Evolutionary conservation across 2,329 filamentous ascomycete genomes (phyloP).

Genomic region (Penicillium aurantiogriseum): DNA sequence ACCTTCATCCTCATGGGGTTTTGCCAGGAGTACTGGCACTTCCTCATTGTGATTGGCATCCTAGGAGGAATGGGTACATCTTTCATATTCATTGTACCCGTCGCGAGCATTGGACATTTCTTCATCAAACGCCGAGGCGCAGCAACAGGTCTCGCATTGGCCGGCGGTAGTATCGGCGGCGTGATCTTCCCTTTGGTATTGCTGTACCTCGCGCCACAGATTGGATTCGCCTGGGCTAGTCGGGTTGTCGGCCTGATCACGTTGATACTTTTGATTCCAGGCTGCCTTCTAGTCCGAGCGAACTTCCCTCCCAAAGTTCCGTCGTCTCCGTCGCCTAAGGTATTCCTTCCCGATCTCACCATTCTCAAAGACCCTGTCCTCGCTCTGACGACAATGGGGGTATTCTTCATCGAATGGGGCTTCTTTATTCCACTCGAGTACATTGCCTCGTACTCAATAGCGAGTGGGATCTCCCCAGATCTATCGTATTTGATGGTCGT

Average conservation of each 20-base stretch:
- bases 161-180: slow-evolving; percentile 18
- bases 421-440: slow-evolving; percentile 40
- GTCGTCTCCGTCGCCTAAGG: slow-evolving; percentile 14
- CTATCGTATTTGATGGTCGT: slow-evolving; percentile 33
- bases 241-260: slow-evolving; percentile 18
- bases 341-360: slow-evolving; percentile 16
- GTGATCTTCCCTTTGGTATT: slow-evolving; percentile 23
- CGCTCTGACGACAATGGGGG: slow-evolving; percentile 26
- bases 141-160: slow-evolving; percentile 17
- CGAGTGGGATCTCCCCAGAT: slow-evolving; percentile 23
- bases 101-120: slow-evolving; percentile 18
- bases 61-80: slow-evolving; percentile 16
- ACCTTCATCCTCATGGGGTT: slow-evolving; percentile 29
- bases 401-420: slow-evolving; percentile 38
- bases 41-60: slow-evolving; percentile 15
- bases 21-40: slow-evolving; percentile 20
- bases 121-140: slow-evolving; percentile 17
- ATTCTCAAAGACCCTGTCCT: slow-evolving; percentile 17
- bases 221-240: slow-evolving; percentile 22
- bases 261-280: slow-evolving; percentile 14
- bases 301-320: slow-evolving; percentile 10
- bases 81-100: slow-evolving; percentile 20
- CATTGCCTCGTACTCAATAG: slow-evolving; percentile 33
- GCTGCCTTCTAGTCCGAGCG: slow-evolving; percentile 13
- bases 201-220: slow-evolving; percentile 10